Conservation (phyloP, 306 rosid genomes). For the Quercus wislizeni region DNA sequence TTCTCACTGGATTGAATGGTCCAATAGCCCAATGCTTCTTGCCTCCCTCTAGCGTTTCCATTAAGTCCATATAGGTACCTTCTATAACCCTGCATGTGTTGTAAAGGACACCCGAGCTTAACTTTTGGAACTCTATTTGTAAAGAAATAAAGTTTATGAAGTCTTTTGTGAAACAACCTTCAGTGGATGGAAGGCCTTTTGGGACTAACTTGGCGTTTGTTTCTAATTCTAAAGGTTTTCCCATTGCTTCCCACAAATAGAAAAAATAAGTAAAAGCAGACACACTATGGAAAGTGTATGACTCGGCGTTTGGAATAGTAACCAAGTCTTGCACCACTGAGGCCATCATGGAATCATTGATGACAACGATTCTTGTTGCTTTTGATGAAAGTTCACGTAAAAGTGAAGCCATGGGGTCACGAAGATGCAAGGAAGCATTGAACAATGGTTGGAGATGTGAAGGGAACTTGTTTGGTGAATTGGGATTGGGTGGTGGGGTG, state of each 20-base stretch:
- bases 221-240: neutral
- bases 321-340: conserved; percentile 44
- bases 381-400: conserved; percentile 41
- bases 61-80: conserved; percentile 40
- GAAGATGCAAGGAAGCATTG: conserved; percentile 44
- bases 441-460: conserved; percentile 63
- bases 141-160: conserved; percentile 32
- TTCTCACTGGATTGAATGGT: conserved; percentile 49
- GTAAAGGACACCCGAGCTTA: conserved; percentile 40
- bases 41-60: conserved; percentile 15
- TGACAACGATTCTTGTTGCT: conserved; percentile 41
- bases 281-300: conserved; percentile 55
- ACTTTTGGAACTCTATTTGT: conserved; percentile 33
- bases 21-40: conserved; percentile 67
- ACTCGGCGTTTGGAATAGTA: conserved; percentile 42
- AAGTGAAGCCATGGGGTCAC: conserved; percentile 32
- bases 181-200: conserved; percentile 39
- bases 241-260: conserved; percentile 34
- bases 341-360: conserved; percentile 66
- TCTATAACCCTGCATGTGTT: conserved; percentile 54
- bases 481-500: conserved; percentile 57
- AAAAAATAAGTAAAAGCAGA: conserved; percentile 55
- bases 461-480: conserved; percentile 40
- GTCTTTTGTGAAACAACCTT: conserved; percentile 48
- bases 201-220: conserved; percentile 14